Evolutionary conservation across 148 eudicot species (phyloP).

Genomic region (Rhododendron vialii): DNA sequence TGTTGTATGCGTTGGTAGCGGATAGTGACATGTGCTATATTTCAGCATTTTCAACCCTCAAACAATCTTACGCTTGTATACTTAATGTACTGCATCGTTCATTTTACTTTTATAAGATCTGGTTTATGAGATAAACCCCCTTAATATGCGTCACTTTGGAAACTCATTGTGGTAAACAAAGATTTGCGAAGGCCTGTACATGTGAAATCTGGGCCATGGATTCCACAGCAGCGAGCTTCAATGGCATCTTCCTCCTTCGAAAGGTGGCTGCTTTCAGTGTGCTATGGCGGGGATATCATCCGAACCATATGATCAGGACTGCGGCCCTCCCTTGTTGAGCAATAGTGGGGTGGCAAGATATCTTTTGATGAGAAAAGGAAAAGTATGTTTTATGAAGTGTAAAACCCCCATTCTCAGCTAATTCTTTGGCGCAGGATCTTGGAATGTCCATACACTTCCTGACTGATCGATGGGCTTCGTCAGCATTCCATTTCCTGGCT

Average conservation of each 20-base stretch:
- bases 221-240: not conserved
- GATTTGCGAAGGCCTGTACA: not conserved
- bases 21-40: not conserved
- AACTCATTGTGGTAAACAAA: not conserved
- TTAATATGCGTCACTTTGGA: not conserved
- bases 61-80: not conserved
- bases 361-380: conserved; percentile 22
- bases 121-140: not conserved
- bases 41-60: not conserved
- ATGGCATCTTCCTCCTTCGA: not conserved
- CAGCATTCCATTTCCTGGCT: conserved; percentile 43
- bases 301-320: conserved; percentile 3
- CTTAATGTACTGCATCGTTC: not conserved
- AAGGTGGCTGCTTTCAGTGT: not conserved
- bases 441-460: conserved; percentile 30
- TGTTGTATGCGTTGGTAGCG: not conserved
- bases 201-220: conserved; percentile 5
- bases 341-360: conserved; percentile 19
- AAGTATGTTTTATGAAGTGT: conserved; percentile 32
- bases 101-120: not conserved
- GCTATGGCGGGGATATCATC: not conserved
- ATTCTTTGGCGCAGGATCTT: conserved; percentile 84
- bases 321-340: conserved; percentile 19
- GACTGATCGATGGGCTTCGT: conserved; percentile 48
- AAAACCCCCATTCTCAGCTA: conserved; percentile 42